Evolutionary conservation across 345 rosid species (phyloP), one percentile per base, ranked within the genome.

Genomic region (Eucalyptus grandis): DNA sequence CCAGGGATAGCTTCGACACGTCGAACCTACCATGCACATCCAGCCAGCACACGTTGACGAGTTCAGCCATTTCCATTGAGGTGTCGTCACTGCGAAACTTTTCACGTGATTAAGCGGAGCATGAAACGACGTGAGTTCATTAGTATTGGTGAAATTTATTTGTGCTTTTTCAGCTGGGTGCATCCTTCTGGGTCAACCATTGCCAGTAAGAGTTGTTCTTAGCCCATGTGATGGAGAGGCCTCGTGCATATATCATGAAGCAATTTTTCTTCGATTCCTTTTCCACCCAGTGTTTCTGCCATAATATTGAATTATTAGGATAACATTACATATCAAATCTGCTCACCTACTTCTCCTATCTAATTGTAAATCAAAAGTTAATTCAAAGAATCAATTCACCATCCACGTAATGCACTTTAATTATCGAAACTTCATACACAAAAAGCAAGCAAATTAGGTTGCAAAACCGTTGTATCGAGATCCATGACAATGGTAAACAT

Each of bases 11-110:
- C 65, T 92, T 93, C 44, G 77, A 86, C 7, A 91, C 86, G 62
- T 94, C 92, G 34, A 95, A 93, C 88, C 88, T 93, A 9, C 92
- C 95, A 5, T 90, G 85, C 44, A 91, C 89, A 31, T 95, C 97
- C 37, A 97, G 95, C 99, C 98, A 96, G 56, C 97, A 95, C 30
- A 96, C 97, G 13, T 89, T 15, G 62, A 93, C 17, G 72, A 97
- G 87, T 56, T 91, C 93, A 8, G 90, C 95, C 77, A 91, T 94
- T 30, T 96, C 94, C 47, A 96, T 88, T n/a, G 4, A 13, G 44
- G 51, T 92, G 53, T 92, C 91, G 19, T 51, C 50, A 53, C 54
- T 44, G 27, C 30, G 14, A 21, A 77, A 77, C 15, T 53, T 8
- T 53, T 4, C 0, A 53, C 24, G 24, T 53, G 34, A 14, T 16